Base-by-base conservation (phyloP, 1,284 basidiomycete species). In the Fistulinella cinereoalba region DNA sequence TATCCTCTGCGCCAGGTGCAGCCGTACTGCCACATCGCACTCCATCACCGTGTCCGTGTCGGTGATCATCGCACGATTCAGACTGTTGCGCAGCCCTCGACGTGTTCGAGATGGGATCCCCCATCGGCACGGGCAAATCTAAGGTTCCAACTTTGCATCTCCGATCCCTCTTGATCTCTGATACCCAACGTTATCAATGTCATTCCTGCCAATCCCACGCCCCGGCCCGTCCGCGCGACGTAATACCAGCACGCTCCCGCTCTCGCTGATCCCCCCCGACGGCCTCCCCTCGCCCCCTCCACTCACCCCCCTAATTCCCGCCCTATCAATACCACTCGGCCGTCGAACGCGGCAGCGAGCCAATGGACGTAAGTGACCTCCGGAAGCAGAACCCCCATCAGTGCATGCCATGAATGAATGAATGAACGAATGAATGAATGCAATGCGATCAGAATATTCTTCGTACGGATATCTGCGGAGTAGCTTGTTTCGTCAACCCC, bases 61-160 rank as follows among this genome's bases (percentile, higher is more conserved):
- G 57, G 54, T 54, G 57, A 61, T 54, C 65, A 52, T 53, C 53
- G 47, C 62, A 50, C 57, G 60, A 49, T 40, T 27, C 19, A 22
- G n/a, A 39, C 23, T 11, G 6, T 11, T 27, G 25, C 29, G 29
- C 29, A 31, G 29, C n/a, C 29, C 11, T 31, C 15, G n/a, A n/a
- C 40, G 40, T 28, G 32, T 46, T 45, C 43, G 10, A 49, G 52
- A 49, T 43, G 45, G 47, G 46, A 53, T 48, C 41, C 52, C 48
- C 54, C 45, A 49, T 60, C 61, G 52, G 56, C 41, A 40, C n/a
- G n/a, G n/a, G n/a, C n/a, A 65, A 64, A 68, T 66, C 68, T 68
- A 61, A 36, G 58, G 68, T 67, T 61, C 18, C 47, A 34, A 47
- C 47, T 46, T 47, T 51, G 31, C 57, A 67, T 65, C 64, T 61